Evolutionary conservation across 495 filamentous ascomycete species (phyloP).

Genomic region (Aeminium ludgeri): DNA sequence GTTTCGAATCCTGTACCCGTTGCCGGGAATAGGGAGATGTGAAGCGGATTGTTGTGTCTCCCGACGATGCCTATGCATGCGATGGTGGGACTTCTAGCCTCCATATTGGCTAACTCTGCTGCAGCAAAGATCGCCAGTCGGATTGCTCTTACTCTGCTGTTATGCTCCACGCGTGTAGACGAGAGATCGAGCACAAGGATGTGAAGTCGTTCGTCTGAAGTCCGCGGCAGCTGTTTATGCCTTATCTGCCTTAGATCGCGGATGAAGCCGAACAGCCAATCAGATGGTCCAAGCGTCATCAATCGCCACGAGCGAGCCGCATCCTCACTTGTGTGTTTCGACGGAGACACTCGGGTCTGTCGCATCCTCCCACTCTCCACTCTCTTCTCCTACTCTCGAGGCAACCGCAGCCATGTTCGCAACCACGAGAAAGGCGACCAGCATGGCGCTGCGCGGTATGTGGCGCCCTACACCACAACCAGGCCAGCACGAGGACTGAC

Average conservation of each 20-base stretch:
- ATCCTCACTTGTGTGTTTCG: too few species aligned
- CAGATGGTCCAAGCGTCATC: not conserved
- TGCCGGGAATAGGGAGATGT: constrained; percentile 76
- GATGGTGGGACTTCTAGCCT: constrained; percentile 41
- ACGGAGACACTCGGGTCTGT: too few species aligned
- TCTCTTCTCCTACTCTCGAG: constrained; percentile 13
- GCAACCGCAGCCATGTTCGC: constrained; percentile 38
- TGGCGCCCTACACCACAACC: constrained; percentile 3
- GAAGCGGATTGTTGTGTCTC: constrained; percentile 93
- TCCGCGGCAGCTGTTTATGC: too few species aligned
- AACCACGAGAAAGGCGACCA: constrained; percentile 44
- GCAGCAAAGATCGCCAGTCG: too few species aligned
- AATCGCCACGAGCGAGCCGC: too few species aligned
- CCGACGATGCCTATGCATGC: constrained; percentile 88
- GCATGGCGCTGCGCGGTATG: constrained; percentile 56
- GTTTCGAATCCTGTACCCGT: constrained; percentile 32
- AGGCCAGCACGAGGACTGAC: constrained; percentile 22
- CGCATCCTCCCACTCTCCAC: constrained; percentile 14
- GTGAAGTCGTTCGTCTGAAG: too few species aligned
- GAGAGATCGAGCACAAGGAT: too few species aligned
- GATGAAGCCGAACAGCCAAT: constrained; percentile 1
- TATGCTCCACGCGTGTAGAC: too few species aligned
- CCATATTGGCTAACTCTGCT: too few species aligned
- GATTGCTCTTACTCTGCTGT: too few species aligned
- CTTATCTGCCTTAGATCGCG: too few species aligned